These are phyloP conservation scores for Heliamphora exappendiculata DNA, from an alignment of 148 eudicot species.

Conservation along the genomic window DNA sequence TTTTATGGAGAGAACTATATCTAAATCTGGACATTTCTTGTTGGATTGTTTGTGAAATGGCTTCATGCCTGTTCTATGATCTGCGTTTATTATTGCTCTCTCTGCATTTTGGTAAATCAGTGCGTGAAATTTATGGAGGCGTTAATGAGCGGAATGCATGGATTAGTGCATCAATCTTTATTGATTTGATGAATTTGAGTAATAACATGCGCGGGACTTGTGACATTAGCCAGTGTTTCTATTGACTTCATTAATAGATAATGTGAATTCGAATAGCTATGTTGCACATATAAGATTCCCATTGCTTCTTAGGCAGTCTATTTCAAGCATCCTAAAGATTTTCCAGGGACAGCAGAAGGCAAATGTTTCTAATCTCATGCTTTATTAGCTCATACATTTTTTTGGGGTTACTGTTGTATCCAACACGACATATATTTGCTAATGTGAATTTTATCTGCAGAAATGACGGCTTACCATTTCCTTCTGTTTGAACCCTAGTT, in stretches of 20 bases:
- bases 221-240: background rate
- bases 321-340: too few species aligned
- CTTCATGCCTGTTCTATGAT: background rate
- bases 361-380: too few species aligned
- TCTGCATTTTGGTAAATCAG: too few species aligned
- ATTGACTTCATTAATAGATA: background rate
- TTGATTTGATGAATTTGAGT: too few species aligned
- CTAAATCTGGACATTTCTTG: background rate
- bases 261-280: too few species aligned
- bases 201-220: too few species aligned
- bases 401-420: background rate
- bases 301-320: background rate
- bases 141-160: background rate
- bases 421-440: background rate
- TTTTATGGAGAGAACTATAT: background rate
- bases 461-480: too few species aligned
- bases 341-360: too few species aligned
- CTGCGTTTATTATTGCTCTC: background rate
- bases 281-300: background rate
- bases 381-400: background rate
- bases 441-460: too few species aligned
- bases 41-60: background rate
- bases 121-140: background rate
- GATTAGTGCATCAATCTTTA: too few species aligned
- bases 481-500: too few species aligned